Base-by-base conservation (phyloP, 2,329 filamentous ascomycete genomes). In the Ophiocordyceps unilateralis region DNA sequence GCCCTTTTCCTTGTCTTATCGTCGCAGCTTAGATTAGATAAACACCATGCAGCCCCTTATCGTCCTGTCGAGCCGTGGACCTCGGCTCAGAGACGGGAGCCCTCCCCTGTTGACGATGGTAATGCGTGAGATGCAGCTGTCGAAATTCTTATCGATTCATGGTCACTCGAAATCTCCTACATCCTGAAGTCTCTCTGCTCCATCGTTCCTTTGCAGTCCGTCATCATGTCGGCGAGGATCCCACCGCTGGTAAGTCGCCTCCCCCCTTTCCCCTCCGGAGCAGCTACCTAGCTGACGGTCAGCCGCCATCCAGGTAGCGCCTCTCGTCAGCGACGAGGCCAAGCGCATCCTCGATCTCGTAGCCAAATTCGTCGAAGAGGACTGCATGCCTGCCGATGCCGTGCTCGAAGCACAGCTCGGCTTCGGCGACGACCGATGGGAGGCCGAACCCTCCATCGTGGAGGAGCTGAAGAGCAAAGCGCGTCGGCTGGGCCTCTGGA, bases 331-430 rank as follows among this genome's bases (percentile, higher is more conserved):
- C 65, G 86, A 93, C 46, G 72, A 76, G 55, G 88, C 88, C 42
- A 84, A 81, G 66, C 78, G 83, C 70, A 84, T 82, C 24, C 68
- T 95, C 51, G 88, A 95, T 57, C 59, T 86, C 50, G 84, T 98
- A 51, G 85, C 89, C 68, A 86, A 87, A 63, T 98, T 98, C 55
- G 91, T 98, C 53, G 84, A 96, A 59, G 88, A 94, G 64, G 88
- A 94, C 70, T 98, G 83, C 61, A 81, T 87, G 51, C 83, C 82
- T 47, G 83, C 85, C 59, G 89, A 96, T 57, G 69, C 81, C 45
- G 74, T 95, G 49, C 81, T 83, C 60, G 67, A 77, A 45, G 83
- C 86, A 52, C 84, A 93, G 64, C 70, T 93, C 43, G 87, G 86
- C 53, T 64, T 78, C 46, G 85, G 83, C 48, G 70, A 79, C 41